Evolutionary conservation across 768 basidiomycete species (phyloP), one percentile per base, ranked within the genome.

Genomic region (Rhizopogon vinicolor): DNA sequence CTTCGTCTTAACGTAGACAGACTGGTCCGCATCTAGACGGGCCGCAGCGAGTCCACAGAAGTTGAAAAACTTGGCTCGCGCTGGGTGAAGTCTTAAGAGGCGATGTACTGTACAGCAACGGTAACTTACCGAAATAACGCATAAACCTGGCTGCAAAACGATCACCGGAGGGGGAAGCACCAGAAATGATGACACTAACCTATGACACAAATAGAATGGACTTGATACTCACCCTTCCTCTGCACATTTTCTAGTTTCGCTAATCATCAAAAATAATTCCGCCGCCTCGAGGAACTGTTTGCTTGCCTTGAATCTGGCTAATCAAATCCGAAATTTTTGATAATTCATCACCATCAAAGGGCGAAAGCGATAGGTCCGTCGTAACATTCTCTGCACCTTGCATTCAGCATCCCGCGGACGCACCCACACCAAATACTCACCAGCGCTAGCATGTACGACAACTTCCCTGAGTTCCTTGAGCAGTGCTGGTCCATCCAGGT

Each of bases 1-100:
- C 46, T 19, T 54, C 52, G 14, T 46, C 29, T 43, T 46, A 5
- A 53, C 58, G 35, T 65, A 63, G 16, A 83, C 68, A 13, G 76
- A 78, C 55, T 75, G 73, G 54, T 76, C 68, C 1, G 75, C 71
- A 42, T 74, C 65, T 13, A 83, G 66, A 6, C 81, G 79, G 3
- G 77, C 78, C 41, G 61, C 62, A 3, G 72, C 67, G 61, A 81
- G 75, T 3, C 81, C 80, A 57, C 78, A 68, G 48, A 75, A 78
- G 61, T 82, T 74, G 31, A 74, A 60, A 45, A 80, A 81, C 31
- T 73, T 64, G 16, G 60, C 57, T 67, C 61, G 74, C 7, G 56
- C 64, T 65, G 42, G 14, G 43, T 51, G 10, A 45, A 22, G 5
- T 52, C 31, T 12, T 8, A 37, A 33, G 22, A 43, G 44, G 9